Base-by-base conservation (phyloP, 176 grass and related monocot species). In the Triticum dicoccoides region DNA sequence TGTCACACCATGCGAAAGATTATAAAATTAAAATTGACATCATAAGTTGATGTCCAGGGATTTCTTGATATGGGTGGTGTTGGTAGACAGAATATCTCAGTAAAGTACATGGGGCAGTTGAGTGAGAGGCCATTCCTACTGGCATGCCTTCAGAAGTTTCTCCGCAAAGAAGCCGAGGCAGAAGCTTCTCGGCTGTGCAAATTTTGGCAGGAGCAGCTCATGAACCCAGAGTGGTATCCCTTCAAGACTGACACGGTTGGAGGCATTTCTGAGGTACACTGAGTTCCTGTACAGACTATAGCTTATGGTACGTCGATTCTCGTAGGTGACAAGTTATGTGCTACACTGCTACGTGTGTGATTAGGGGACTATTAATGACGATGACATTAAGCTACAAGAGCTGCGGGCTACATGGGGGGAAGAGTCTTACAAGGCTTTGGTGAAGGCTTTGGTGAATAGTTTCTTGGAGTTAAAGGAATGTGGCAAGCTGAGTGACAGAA, bases 91-190 rank as follows among this genome's bases (percentile, higher is more conserved):
- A 72, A 69, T 37, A 42, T 86, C n/a, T 25, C 64, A 11, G 71
- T 86, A 24, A 80, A 86, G 35, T 61, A 49, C 51, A 86, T 86
- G 76, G 85, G 85, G 3, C 75, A 80, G 12, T 54, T 86, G 33
- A 58, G 79, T 56, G 51, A 47, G 1, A 86, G 45, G 69, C 64
- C 65, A 72, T 86, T 86, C 59, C 21, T 38, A 39, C 29, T 15
- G 18, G 77, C 33, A 25, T 86, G 85, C 76, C 68, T 71, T 18
- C n/a, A 14, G 34, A 80, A 59, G 20, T 61, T 86, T 29, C 15
- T 23, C 30, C 39, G 18, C 45, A 77, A 74, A 45, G 77, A 81
- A n/a, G 77, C 76, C 3, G 56, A 51, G 21, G 4, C 17, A 1
- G 20, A 49, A 11, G 65, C 77, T 63, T 37, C 39, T 37, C 44